Conservation (phyloP, 2,329 filamentous ascomycete species). For the Penicillium sp. region DNA sequence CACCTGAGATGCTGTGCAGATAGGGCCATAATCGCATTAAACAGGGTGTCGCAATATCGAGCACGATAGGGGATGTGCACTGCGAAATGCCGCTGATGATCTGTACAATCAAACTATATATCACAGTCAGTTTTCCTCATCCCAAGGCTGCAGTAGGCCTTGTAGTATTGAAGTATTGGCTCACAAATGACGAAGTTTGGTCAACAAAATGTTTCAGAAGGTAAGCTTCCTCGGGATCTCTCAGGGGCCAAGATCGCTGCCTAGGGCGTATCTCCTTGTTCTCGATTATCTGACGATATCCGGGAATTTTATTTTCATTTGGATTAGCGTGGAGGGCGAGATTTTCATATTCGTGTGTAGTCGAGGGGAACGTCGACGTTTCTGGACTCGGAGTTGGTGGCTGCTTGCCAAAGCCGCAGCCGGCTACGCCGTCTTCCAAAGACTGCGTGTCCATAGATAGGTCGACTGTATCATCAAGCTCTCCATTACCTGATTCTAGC, state of each 20-base stretch:
- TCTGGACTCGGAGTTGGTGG: background rate
- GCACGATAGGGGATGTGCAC: constrained; percentile 27
- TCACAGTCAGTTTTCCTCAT: constrained; percentile 1
- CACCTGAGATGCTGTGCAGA: constrained; percentile 47
- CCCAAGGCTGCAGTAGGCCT: background rate
- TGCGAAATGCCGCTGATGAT: constrained; percentile 29
- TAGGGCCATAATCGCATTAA: constrained; percentile 46
- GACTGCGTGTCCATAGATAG: background rate
- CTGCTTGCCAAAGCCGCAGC: background rate
- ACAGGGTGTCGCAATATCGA: constrained; percentile 31
- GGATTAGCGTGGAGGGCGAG: background rate
- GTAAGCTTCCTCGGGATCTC: constrained; percentile 20
- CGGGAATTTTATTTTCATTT: background rate
- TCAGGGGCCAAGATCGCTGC: constrained; percentile 20
- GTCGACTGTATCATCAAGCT: constrained; percentile 4
- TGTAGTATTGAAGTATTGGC: background rate
- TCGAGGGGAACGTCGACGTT: background rate
- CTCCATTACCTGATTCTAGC: constrained; percentile 22
- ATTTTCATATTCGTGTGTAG: background rate
- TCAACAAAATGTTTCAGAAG: constrained; percentile 25
- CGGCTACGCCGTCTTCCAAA: background rate
- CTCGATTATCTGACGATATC: background rate
- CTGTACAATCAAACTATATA: constrained; percentile 28
- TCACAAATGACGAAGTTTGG: constrained; percentile 21
- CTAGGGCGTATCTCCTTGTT: background rate